Evolutionary conservation across 140 eudicot genomes (phyloP).

Genomic region (Oenanthe javanica): DNA sequence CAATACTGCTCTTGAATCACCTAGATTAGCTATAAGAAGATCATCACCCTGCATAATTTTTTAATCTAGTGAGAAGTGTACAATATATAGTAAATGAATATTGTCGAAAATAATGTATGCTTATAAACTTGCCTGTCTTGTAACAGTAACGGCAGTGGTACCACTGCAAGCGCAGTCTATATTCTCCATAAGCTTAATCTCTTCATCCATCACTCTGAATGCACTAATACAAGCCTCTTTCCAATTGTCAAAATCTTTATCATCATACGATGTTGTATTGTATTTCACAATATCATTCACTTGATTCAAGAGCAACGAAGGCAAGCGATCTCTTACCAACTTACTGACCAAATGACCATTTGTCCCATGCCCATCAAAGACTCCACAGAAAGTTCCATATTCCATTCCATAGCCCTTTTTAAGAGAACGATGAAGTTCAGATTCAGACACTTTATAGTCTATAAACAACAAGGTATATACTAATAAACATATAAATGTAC

Average conservation of each 20-base stretch:
- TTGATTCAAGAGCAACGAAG: slow-evolving; percentile 55
- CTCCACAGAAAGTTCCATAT: slow-evolving; percentile 58
- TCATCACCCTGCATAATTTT: slow-evolving; percentile 49
- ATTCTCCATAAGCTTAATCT: slow-evolving; percentile 56
- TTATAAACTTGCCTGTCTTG: slow-evolving; percentile 53
- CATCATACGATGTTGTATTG: slow-evolving; percentile 17
- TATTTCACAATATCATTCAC: slow-evolving; percentile 36
- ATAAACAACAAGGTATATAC: background rate
- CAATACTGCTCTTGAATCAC: slow-evolving; percentile 89
- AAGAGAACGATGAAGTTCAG: background rate
- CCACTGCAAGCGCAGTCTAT: slow-evolving; percentile 82
- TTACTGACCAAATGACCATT: slow-evolving; percentile 74
- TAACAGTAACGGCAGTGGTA: slow-evolving; percentile 67
- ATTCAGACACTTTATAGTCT: background rate
- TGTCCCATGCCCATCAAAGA: slow-evolving; percentile 87
- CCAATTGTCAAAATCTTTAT: slow-evolving; percentile 42
- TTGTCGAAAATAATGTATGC: background rate
- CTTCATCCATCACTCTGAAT: slow-evolving; percentile 75
- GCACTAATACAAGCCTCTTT: slow-evolving; percentile 54
- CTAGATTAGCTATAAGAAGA: slow-evolving; percentile 71
- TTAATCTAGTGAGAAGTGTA: background rate
- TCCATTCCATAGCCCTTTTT: slow-evolving; percentile 76
- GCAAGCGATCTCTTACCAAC: slow-evolving; percentile 64
- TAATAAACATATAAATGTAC: too few species aligned
- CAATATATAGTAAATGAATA: background rate